These are phyloP conservation scores for Chloromonas sp. DNA, from an alignment of 163 green algal genomes.

Conservation along the genomic window DNA sequence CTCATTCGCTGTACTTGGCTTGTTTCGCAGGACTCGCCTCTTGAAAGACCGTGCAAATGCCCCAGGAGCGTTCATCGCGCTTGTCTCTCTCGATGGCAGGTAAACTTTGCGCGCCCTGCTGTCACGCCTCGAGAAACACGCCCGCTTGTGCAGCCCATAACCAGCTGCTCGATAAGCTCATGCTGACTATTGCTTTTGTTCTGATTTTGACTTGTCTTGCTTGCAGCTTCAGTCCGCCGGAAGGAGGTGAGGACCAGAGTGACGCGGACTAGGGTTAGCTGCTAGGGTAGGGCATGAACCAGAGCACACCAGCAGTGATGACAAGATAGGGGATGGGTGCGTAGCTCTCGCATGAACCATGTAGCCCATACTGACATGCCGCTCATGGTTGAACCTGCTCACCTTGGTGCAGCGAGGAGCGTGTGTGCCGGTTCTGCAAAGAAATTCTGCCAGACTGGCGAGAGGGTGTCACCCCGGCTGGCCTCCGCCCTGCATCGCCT, in stretches of 20 bases:
- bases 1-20: too few species aligned
- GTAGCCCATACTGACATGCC: neutral
- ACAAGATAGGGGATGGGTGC: too few species aligned
- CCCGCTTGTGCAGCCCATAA: too few species aligned
- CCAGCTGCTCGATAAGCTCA: too few species aligned
- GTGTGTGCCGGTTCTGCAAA: neutral
- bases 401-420: slow-evolving; percentile 2
- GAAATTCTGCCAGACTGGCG: neutral
- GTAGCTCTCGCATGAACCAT: neutral
- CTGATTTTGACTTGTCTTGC: too few species aligned
- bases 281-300: neutral
- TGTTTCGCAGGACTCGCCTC: too few species aligned
- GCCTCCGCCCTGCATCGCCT: neutral
- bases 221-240: slow-evolving; percentile 9
- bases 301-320: neutral
- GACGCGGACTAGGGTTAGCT: neutral
- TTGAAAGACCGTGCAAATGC: neutral
- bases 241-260: neutral
- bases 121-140: too few species aligned
- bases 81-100: neutral
- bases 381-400: neutral
- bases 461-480: neutral
- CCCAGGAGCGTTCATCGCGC: neutral
- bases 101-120: neutral
- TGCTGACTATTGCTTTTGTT: too few species aligned